A percentile compares a stretch with the other conserved stretches of the same genome.
Evolutionary conservation across 371 early-diverging fungal species (phyloP).

Genomic region (Mucor lusitanicus): DNA sequence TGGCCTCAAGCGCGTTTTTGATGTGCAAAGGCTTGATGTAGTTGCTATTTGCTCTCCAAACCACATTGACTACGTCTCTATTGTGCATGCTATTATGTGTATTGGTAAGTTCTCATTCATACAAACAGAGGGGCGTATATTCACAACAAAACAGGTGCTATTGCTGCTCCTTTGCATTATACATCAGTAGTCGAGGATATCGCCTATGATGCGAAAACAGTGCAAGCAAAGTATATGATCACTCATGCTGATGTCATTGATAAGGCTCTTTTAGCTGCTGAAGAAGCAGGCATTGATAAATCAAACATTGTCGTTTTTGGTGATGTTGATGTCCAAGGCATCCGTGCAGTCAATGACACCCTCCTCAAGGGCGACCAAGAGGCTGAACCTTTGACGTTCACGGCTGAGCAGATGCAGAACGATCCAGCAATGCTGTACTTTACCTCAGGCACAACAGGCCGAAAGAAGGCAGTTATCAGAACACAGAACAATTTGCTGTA

Average conservation of each 20-base stretch:
- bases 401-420: conserved; percentile 11
- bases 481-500: conserved; percentile 1
- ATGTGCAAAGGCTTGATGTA: conserved; percentile 51
- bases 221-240: conserved; percentile 49
- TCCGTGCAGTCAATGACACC: conserved; percentile 22
- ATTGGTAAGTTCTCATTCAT: conserved; percentile 13
- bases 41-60: conserved; percentile 71
- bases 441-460: conserved; percentile 36
- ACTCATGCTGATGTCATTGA: conserved; percentile 37
- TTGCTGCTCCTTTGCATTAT: conserved; percentile 63
- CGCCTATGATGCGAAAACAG: conserved; percentile 62
- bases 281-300: conserved; percentile 46
- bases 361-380: conserved; percentile 7
- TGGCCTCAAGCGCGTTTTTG: neutral
- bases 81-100: conserved; percentile 15
- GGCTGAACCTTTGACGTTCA: conserved; percentile 6
- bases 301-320: conserved; percentile 57
- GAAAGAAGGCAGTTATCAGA: conserved; percentile 23
- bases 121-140: neutral
- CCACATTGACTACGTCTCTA: conserved; percentile 15
- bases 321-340: conserved; percentile 23
- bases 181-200: conserved; percentile 56
- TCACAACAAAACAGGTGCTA: conserved; percentile 45
- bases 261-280: conserved; percentile 50
- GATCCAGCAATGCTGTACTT: conserved; percentile 22